Percentiles rank a stretch among this genome's conserved stretches.
These are phyloP conservation scores for Metschnikowia kunwiensis DNA, from an alignment of 805 yeast species.

Conservation along the genomic window DNA sequence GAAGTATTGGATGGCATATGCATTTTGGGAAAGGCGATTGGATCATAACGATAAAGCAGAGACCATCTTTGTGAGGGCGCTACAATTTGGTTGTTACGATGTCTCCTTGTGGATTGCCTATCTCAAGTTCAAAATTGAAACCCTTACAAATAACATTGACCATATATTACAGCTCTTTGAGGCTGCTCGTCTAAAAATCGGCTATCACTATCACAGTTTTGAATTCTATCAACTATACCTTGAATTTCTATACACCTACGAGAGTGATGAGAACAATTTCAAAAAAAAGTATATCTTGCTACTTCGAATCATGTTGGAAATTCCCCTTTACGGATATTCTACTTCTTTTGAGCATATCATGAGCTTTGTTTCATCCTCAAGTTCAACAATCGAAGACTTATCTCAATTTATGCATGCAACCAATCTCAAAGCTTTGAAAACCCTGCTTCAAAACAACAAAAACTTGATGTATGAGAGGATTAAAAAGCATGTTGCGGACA, in stretches of 20 bases:
- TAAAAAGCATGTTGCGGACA: conserved; percentile 49
- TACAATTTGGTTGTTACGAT: conserved; percentile 42
- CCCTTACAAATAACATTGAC: conserved; percentile 26
- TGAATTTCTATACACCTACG: conserved; percentile 35
- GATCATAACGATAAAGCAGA: conserved; percentile 40
- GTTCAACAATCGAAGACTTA: conserved; percentile 12
- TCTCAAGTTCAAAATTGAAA: conserved; percentile 39
- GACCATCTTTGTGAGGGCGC: conserved; percentile 21
- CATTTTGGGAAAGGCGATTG: conserved; percentile 44
- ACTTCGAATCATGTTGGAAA: conserved; percentile 48
- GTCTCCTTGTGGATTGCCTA: conserved; percentile 51
- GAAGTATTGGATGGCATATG: conserved; percentile 58
- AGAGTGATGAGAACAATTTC: conserved; percentile 22
- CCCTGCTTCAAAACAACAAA: conserved; percentile 19
- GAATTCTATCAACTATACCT: conserved; percentile 53
- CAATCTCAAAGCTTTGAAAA: conserved; percentile 16
- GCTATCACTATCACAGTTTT: conserved; percentile 49
- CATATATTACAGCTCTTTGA: conserved; percentile 41
- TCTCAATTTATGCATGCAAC: conserved; percentile 19
- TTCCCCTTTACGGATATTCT: conserved; percentile 55
- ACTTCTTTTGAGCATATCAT: conserved; percentile 27
- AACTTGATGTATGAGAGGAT: conserved; percentile 34
- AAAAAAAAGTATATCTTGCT: conserved; percentile 38
- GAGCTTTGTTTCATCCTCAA: conserved; percentile 28
- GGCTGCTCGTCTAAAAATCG: conserved; percentile 46